Percentiles rank a stretch among this genome's conserved stretches.
These are phyloP conservation scores for Paraphoma sp. DNA, from an alignment of 2,329 filamentous ascomycete genomes.

Conservation along the genomic window DNA sequence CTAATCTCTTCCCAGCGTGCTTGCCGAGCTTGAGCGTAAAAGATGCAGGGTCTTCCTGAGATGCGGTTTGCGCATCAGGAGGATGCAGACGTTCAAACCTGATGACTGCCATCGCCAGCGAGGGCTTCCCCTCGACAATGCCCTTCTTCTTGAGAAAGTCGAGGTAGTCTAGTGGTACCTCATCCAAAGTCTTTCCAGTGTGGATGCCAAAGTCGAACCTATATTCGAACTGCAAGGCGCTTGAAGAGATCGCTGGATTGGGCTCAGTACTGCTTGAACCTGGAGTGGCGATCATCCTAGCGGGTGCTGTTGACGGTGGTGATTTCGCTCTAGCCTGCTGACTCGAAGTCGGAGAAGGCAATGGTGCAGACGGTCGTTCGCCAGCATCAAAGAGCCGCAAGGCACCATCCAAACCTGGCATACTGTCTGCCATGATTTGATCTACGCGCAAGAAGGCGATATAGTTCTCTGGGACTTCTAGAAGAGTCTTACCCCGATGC, in stretches of 20 bases:
- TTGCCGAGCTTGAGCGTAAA: neutral
- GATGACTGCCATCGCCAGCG: neutral
- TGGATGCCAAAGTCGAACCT: neutral
- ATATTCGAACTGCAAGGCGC: neutral
- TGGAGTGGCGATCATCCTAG: neutral
- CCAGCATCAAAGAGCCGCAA: constrained; percentile 6
- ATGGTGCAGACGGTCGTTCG: neutral
- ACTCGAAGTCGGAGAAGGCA: neutral
- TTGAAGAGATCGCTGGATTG: neutral
- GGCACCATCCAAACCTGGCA: constrained; percentile 2
- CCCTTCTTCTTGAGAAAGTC: constrained; percentile 4
- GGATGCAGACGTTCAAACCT: neutral
- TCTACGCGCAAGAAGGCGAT: constrained; percentile 3
- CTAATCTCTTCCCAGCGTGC: neutral
- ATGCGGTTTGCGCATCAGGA: neutral
- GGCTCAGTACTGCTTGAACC: neutral
- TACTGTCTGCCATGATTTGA: constrained; percentile 4
- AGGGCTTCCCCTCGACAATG: constrained; percentile 3
- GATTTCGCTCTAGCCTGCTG: neutral
- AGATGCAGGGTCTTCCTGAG: neutral
- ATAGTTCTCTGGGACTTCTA: constrained; percentile 8
- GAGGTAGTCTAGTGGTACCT: constrained; percentile 5
- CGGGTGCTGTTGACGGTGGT: neutral
- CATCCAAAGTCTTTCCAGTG: neutral
- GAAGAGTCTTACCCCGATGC: constrained; percentile 3